These are phyloP conservation scores for Ogataea dorogensis DNA, from an alignment of 805 yeast species.

Conservation along the genomic window DNA sequence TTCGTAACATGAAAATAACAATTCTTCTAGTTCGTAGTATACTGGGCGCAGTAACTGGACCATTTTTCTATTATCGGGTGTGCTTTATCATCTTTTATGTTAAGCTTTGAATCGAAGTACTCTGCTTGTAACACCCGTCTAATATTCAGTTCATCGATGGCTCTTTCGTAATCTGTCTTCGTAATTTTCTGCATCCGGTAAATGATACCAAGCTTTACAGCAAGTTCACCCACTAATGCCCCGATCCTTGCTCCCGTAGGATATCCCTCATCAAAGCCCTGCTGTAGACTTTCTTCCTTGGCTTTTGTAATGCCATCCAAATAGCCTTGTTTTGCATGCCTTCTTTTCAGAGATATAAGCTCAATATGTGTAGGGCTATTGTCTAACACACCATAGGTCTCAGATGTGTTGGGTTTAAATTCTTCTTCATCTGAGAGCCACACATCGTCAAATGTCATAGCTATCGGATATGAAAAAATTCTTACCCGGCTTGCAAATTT, in stretches of 20 bases:
- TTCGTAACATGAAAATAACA: too few species aligned
- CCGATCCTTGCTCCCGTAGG: slow-evolving; percentile 76
- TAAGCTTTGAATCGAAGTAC: slow-evolving; percentile 53
- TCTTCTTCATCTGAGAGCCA: slow-evolving; percentile 35
- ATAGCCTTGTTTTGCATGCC: slow-evolving; percentile 78
- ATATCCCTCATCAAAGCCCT: slow-evolving; percentile 80
- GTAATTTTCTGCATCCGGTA: slow-evolving; percentile 7
- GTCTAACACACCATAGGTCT: slow-evolving; percentile 37
- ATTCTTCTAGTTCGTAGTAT: too few species aligned
- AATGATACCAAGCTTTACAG: slow-evolving; percentile 44
- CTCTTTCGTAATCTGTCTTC: slow-evolving; percentile 29
- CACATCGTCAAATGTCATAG: slow-evolving; percentile 27
- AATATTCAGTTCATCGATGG: slow-evolving; percentile 55
- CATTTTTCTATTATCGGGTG: slow-evolving; percentile 31
- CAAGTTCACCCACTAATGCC: slow-evolving; percentile 56
- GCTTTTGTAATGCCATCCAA: slow-evolving; percentile 72
- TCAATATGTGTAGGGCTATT: slow-evolving; percentile 26
- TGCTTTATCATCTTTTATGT: slow-evolving; percentile 32
- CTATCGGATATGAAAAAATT: neutral
- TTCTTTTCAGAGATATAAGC: slow-evolving; percentile 45
- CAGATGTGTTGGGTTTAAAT: slow-evolving; percentile 29
- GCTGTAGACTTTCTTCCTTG: slow-evolving; percentile 68
- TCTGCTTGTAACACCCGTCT: slow-evolving; percentile 52
- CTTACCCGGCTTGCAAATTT: slow-evolving; percentile 11
- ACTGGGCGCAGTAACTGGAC: slow-evolving; percentile 21